Evolutionary conservation across 176 grass and related monocot species (phyloP).

Genomic region (Oryza meridionalis): DNA sequence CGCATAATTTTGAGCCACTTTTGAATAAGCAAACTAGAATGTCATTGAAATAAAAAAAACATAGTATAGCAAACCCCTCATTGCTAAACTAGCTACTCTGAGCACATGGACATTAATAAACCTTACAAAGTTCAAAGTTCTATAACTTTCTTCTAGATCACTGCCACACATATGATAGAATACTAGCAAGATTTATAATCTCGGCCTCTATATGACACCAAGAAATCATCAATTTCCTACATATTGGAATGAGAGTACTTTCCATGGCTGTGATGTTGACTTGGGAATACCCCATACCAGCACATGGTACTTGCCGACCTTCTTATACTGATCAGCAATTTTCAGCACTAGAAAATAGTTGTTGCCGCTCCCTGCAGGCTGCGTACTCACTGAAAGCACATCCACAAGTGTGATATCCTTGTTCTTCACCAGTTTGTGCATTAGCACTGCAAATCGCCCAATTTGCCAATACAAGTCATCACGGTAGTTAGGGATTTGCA

Average conservation of each 20-base stretch:
- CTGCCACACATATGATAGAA: not conserved
- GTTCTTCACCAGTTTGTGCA: constrained; percentile 22
- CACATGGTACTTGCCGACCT: constrained; percentile 33
- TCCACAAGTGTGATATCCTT: constrained; percentile 26
- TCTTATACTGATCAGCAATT: constrained; percentile 34
- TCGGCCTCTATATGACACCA: not conserved
- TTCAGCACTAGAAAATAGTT: constrained; percentile 43
- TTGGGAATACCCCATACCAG: constrained; percentile 29
- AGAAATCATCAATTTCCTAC: constrained; percentile 9
- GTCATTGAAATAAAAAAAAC: constrained; percentile 1
- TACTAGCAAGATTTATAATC: not conserved
- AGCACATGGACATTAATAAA: not conserved
- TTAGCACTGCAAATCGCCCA: constrained; percentile 32
- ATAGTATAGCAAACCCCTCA: not conserved
- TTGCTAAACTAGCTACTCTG: not conserved
- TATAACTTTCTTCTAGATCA: not conserved
- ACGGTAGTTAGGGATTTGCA: constrained; percentile 16
- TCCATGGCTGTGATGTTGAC: constrained; percentile 35
- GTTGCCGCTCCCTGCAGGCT: constrained; percentile 15
- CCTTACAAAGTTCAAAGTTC: not conserved
- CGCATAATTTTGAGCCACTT: not conserved
- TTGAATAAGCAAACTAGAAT: not conserved
- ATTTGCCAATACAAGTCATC: constrained; percentile 43
- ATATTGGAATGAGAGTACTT: constrained; percentile 29
- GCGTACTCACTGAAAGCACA: constrained; percentile 40